phyloP scores from a whole-genome alignment of 164 flowering plant species.

The Tetracentron sinense region DNA sequence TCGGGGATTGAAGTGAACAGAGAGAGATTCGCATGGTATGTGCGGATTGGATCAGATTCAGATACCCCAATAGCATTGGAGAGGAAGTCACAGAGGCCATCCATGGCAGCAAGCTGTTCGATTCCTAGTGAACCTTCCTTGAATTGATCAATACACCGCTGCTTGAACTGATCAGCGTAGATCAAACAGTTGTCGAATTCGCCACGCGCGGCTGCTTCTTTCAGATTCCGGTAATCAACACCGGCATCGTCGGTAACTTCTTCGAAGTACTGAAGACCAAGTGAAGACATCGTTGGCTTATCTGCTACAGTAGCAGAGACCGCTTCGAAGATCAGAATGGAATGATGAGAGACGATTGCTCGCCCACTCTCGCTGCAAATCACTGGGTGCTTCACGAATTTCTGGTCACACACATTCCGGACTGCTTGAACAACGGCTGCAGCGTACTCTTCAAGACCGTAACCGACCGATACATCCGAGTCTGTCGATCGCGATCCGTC shows the following conservation, averaged over 20 bases:
- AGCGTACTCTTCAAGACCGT: constrained; percentile 80
- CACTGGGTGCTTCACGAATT: constrained; percentile 73
- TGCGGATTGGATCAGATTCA: constrained; percentile 52
- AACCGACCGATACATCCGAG: constrained; percentile 83
- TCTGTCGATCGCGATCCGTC: constrained; percentile 77
- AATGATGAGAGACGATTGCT: constrained; percentile 95
- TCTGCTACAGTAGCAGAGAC: constrained; percentile 37
- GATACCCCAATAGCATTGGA: constrained; percentile 46
- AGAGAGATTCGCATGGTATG: constrained; percentile 90
- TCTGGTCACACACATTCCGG: constrained; percentile 59
- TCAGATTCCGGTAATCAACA: constrained; percentile 51
- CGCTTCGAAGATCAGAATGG: constrained; percentile 83
- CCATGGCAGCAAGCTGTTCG: constrained; percentile 83
- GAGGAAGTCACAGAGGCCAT: constrained; percentile 65
- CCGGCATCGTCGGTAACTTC: constrained; percentile 61
- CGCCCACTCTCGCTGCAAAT: constrained; percentile 96
- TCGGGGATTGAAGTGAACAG: constrained; percentile 93
- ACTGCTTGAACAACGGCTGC: constrained; percentile 69
- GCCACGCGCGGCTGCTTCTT: constrained; percentile 47
- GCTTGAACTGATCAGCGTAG: constrained; percentile 74
- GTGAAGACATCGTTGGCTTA: constrained; percentile 21
- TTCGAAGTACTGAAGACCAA: constrained; percentile 25
- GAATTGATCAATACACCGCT: constrained; percentile 77
- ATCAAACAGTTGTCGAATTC: constrained; percentile 56
- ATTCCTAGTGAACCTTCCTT: constrained; percentile 75